phyloP scores from a whole-genome alignment of 305 asterid genomes.

The Fraxinus albicans region DNA sequence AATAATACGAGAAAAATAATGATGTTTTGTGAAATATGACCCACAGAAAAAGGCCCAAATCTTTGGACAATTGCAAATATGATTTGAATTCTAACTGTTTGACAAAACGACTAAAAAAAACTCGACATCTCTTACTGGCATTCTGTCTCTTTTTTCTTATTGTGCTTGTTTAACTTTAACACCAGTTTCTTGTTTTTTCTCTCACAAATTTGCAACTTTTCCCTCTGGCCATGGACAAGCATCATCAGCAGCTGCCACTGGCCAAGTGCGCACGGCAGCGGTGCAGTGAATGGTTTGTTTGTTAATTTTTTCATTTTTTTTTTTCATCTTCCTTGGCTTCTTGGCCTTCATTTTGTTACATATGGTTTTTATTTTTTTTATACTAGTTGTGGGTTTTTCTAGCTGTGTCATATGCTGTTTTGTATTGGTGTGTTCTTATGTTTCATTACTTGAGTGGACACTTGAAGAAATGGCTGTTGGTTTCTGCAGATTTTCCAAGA shows the following conservation, averaged over 20 bases:
- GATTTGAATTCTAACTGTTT: constrained; percentile 49
- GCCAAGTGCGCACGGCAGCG: constrained; percentile 56
- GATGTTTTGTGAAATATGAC: constrained; percentile 33
- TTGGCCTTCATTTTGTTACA: not conserved
- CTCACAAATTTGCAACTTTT: constrained; percentile 32
- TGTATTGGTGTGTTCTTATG: not conserved
- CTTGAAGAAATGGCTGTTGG: not conserved
- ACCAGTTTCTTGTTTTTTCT: constrained; percentile 33
- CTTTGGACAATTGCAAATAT: constrained; percentile 56
- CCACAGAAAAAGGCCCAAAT: constrained; percentile 53
- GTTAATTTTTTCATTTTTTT: not conserved
- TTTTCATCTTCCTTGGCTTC: not conserved
- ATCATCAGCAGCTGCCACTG: constrained; percentile 51
- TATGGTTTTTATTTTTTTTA: not conserved
- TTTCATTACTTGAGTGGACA: not conserved
- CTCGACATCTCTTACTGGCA: constrained; percentile 39
- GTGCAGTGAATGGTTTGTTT: constrained; percentile 60
- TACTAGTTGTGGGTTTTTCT: not conserved
- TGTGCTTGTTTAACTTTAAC: constrained; percentile 35
- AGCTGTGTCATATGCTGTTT: not conserved
- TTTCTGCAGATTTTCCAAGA: not conserved
- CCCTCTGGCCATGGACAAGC: constrained; percentile 59
- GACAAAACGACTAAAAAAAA: constrained; percentile 58
- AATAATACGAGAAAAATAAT: constrained; percentile 16
- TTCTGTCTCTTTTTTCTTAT: constrained; percentile 35